phyloP scores from a whole-genome alignment of 1,284 basidiomycete species.

The Puccinia polysora region DNA sequence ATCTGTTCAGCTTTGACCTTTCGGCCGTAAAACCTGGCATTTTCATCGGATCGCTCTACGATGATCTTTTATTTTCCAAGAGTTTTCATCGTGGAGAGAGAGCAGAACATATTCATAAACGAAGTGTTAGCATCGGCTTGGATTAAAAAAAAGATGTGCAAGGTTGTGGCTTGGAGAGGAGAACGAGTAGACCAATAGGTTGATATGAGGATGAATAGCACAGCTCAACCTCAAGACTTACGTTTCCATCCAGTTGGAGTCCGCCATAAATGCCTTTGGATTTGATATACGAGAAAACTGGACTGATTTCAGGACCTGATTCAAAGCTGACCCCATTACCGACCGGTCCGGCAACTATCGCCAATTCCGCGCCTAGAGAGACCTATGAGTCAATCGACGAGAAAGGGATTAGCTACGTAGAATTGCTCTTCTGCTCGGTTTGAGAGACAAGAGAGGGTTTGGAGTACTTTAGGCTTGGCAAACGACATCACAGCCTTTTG shows the following conservation, averaged over 20 bases:
- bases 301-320: slow-evolving; percentile 47
- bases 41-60: slow-evolving; percentile 16
- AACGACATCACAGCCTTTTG: slow-evolving; percentile 48
- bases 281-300: slow-evolving; percentile 53
- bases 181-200: no score
- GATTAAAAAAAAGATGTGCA: no score
- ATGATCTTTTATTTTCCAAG: neutral
- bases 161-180: no score
- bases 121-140: no score
- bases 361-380: slow-evolving; percentile 51
- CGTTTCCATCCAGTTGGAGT: slow-evolving; percentile 52
- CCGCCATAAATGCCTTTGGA: slow-evolving; percentile 53
- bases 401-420: no score
- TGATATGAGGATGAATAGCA: no score
- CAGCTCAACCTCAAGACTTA: slow-evolving; percentile 45
- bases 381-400: slow-evolving; percentile 48
- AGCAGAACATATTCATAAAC: no score
- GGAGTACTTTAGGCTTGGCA: slow-evolving; percentile 23
- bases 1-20: slow-evolving; percentile 32
- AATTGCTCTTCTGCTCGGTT: neutral
- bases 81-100: no score
- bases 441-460: neutral
- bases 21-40: slow-evolving; percentile 37
- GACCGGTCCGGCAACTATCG: slow-evolving; percentile 51
- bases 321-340: slow-evolving; percentile 53